A percentile compares a stretch with the other conserved stretches of the same genome.
Conservation (phyloP, 2,329 filamentous ascomycete species). For the Cordyceps cicadae region DNA sequence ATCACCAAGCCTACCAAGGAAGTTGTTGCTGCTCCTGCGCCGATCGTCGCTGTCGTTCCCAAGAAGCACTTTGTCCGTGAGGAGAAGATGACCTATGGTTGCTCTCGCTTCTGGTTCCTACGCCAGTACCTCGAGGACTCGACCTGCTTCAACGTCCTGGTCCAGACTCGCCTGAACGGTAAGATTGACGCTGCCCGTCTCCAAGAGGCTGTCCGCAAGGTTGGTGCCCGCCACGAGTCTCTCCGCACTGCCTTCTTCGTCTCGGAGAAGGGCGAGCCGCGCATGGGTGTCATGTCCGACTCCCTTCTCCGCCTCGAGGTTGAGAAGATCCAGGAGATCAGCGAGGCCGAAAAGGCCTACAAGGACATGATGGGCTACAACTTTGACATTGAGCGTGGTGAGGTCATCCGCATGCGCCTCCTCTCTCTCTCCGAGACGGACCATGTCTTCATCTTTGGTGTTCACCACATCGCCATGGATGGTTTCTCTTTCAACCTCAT, state of each 20-base stretch:
- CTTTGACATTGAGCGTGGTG: constrained; percentile 31
- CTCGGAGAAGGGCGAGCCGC: constrained; percentile 15
- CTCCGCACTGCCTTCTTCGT: constrained; percentile 17
- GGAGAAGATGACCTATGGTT: constrained; percentile 11
- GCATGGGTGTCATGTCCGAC: constrained; percentile 19
- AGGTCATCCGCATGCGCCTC: constrained; percentile 26
- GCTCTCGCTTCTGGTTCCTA: constrained; percentile 13
- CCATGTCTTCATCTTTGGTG: constrained; percentile 35
- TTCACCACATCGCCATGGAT: constrained; percentile 46
- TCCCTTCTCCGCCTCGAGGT: constrained; percentile 23
- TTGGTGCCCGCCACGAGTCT: constrained; percentile 16
- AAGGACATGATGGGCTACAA: constrained; percentile 21
- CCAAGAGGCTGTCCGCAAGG: constrained; percentile 13
- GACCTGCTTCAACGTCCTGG: constrained; percentile 13
- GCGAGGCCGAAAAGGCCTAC: constrained; percentile 22
- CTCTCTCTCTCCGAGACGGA: constrained; percentile 23
- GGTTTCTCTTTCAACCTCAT: constrained; percentile 37
- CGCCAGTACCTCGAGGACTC: constrained; percentile 13
- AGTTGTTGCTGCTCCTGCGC: not conserved
- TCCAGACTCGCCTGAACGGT: constrained; percentile 13
- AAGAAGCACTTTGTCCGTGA: constrained; percentile 9
- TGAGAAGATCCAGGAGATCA: constrained; percentile 15
- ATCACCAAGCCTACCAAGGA: constrained; percentile 2
- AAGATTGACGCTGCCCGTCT: constrained; percentile 14
- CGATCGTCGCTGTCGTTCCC: not conserved